Evolutionary conservation across 2,329 filamentous ascomycete species (phyloP).

Genomic region (Elsinoe necatrix): DNA sequence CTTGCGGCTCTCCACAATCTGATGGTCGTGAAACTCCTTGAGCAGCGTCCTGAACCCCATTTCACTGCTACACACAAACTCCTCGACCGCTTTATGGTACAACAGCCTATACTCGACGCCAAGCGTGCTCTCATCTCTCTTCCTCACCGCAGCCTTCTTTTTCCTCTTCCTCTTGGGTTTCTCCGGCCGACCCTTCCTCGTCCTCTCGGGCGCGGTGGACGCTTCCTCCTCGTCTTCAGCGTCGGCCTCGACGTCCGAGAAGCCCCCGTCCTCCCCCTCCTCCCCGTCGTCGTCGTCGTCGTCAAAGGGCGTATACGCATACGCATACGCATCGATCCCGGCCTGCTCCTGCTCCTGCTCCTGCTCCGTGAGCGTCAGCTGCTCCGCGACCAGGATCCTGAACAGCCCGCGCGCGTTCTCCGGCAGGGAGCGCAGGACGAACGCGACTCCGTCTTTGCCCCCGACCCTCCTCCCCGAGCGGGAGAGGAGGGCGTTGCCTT

Average conservation of each 20-base stretch:
- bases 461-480: slow-evolving; percentile 70
- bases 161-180: slow-evolving; percentile 16
- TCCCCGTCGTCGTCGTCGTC: slow-evolving; percentile 5
- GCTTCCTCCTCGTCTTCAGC: slow-evolving; percentile 23
- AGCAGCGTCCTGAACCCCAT: slow-evolving; percentile 89
- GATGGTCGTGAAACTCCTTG: slow-evolving; percentile 97
- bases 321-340: no score
- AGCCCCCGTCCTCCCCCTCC: slow-evolving; percentile 7
- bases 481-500: slow-evolving; percentile 79
- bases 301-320: no score
- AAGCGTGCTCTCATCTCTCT: slow-evolving; percentile 29
- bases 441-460: slow-evolving; percentile 83
- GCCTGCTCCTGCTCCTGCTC: no score
- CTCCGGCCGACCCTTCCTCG: slow-evolving; percentile 22
- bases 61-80: slow-evolving; percentile 94
- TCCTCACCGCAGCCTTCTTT: slow-evolving; percentile 16
- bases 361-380: slow-evolving; percentile 55
- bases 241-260: slow-evolving; percentile 18
- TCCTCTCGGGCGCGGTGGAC: slow-evolving; percentile 22
- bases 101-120: slow-evolving; percentile 84
- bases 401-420: slow-evolving; percentile 89
- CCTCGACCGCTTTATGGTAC: slow-evolving; percentile 92
- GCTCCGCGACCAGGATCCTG: slow-evolving; percentile 72
- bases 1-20: slow-evolving; percentile 86
- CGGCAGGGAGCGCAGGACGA: slow-evolving; percentile 80